Evolutionary conservation across 345 rosid genomes (phyloP), one percentile per base, ranked within the genome.

Genomic region (Camelina hispida): DNA sequence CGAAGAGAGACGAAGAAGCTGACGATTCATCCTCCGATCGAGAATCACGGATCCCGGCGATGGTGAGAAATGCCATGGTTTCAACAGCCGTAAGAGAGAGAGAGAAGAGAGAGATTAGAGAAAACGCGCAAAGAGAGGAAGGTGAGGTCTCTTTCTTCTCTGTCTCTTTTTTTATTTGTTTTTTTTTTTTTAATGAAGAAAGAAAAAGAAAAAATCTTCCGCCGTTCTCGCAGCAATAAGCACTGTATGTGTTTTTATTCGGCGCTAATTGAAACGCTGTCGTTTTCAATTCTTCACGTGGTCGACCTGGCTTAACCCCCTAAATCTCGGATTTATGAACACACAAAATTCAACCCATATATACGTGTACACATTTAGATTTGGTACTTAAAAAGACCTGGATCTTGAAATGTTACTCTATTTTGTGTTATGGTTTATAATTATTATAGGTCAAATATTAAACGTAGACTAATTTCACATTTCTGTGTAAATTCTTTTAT

Each of bases 21-120:
- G 57, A 68, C 40, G 47, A 66, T 38, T 70, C 43, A 53, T 53
- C 79, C 66, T 48, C 78, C 34, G 81, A 89, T 86, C 87, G 81
- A 81, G 76, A 81, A 74, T 73, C 72, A 79, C 85, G 77, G 88
- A 87, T 89, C 86, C 88, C 88, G 79, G 81, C 73, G 80, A 23
- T 72, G 70, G 69, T 81, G 62, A 72, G 76, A 83, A 78, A 78
- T 78, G 75, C 87, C 87, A 81, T 80, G 47, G 72, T 59, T 59
- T 60, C 79, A 48, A 14, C 57, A 62, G 38, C 71, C 62, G 54
- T 15, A 66, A 40, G 70, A 68, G 60, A 79, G 9, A 52, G 9
- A 44, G 9, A 52, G 40, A 43, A 16, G 23, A 11, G 9, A 22
- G 58, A 62, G 56, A 46, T 23, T 30, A 51, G 65, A 71, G 52